A percentile compares a stretch with the other conserved stretches of the same genome.
phyloP scores from a whole-genome alignment of 148 eudicot genomes.

The Dianthus caryophyllus region DNA sequence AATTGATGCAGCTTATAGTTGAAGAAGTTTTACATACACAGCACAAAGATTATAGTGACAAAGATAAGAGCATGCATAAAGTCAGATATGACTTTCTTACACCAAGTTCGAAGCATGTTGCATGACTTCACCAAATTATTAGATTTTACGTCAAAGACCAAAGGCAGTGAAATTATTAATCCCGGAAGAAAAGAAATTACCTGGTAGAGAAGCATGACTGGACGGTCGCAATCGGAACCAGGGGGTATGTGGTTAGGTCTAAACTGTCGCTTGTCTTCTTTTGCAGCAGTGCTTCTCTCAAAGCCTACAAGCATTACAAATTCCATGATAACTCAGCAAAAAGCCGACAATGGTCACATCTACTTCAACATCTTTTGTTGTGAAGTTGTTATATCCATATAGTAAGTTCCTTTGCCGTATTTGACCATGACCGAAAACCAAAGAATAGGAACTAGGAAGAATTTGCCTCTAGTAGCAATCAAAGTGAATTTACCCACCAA shows the following conservation, averaged over 20 bases:
- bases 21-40: neutral
- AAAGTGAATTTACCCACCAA: too few relatives aligned
- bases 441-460: too few relatives aligned
- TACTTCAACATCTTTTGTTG: too few relatives aligned
- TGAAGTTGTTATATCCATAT: too few relatives aligned
- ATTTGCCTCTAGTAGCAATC: too few relatives aligned
- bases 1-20: neutral
- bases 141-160: neutral
- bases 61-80: neutral
- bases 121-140: neutral
- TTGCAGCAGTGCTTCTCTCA: conserved; percentile 57
- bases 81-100: neutral
- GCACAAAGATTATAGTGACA: neutral
- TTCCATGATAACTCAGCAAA: neutral
- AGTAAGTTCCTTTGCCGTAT: too few relatives aligned
- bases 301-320: conserved; percentile 38
- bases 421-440: too few relatives aligned
- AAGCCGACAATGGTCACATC: too few relatives aligned
- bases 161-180: neutral
- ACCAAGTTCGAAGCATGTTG: neutral
- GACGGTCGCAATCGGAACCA: conserved; percentile 69
- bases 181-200: conserved; percentile 27
- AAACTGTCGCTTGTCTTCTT: conserved; percentile 32
- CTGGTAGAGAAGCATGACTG: conserved; percentile 91
- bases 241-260: conserved; percentile 55